Base-by-base conservation (phyloP, 2,329 filamentous ascomycete genomes). In the Leptodontidium sp. region DNA sequence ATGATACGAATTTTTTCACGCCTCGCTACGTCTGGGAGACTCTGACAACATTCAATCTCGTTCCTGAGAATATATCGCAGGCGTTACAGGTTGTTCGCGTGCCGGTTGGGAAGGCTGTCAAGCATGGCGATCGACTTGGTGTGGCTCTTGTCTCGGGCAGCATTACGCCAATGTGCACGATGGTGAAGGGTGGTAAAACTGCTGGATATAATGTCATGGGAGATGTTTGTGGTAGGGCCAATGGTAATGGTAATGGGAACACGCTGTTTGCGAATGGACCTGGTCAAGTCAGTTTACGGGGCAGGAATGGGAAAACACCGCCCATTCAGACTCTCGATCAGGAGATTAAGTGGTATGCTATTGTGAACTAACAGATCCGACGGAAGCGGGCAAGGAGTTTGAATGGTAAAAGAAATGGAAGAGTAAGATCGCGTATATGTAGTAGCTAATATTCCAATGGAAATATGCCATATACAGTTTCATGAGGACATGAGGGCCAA, bases 21-120 rank as follows among this genome's bases (percentile, higher is more conserved):
- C 69, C 74, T 1, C 68, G 68, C 29, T 76, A 71, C 29, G 32
- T 69, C 11, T 75, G 73, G 72, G 72, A 74, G 55, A 72, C 73
- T 11, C 61, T 76, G 1, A 66, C 72, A 1, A 71, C 70, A 0
- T 58, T 58, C 11, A 55, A 55, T 15, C 40, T 74, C 11, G 43
- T 50, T 4, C 68, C 70, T 1, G 9, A 49, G 0, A 38, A 68
- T 2, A 35, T 74, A 3, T 65, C 66, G 1, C 29, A 67, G 14
- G 63, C 71, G 9, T 65, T 73, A 11, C 24, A 66, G 14, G 67
- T 68, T 9, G 43, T 72, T 12, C 57, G 63, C 2, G 50, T 73
- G 0, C 68, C 70, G 0, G 66, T 72, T 0, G 69, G 50, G 0
- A 65, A 62, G 45, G 32, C 63, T 4, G 70, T 75, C 1, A 50